Evolutionary conservation across 306 rosid species (phyloP).

Genomic region (Prunus padus): DNA sequence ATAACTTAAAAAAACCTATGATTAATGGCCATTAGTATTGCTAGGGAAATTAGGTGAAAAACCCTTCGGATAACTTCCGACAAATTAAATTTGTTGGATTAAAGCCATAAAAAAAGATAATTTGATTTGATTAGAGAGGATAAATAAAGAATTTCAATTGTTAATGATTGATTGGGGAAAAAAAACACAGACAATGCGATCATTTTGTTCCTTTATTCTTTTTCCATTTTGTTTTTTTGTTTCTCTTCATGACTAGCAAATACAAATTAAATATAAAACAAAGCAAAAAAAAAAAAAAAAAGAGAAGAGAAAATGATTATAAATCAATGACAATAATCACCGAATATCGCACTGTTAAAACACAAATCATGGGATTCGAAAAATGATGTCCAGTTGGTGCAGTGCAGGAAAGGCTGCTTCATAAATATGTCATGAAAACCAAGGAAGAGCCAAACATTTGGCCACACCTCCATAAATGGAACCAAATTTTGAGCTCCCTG

Average conservation of each 20-base stretch:
- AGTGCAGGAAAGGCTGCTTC: slow-evolving; percentile 45
- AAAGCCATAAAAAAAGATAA: slow-evolving; percentile 20
- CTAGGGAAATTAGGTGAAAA: slow-evolving; percentile 24
- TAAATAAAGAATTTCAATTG: slow-evolving; percentile 12
- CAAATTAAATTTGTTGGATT: slow-evolving; percentile 41
- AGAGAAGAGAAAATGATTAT: slow-evolving; percentile 43
- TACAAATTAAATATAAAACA: slow-evolving; percentile 13
- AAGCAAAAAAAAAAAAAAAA: neutral
- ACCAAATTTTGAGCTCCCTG: slow-evolving; percentile 8
- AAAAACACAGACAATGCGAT: slow-evolving; percentile 18
- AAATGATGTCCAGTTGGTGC: slow-evolving; percentile 70
- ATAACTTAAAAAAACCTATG: neutral
- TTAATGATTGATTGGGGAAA: slow-evolving; percentile 12
- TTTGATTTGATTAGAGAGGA: neutral
- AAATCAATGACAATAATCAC: slow-evolving; percentile 60
- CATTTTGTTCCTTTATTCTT: slow-evolving; percentile 24
- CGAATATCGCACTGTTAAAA: slow-evolving; percentile 45
- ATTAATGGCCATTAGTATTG: slow-evolving; percentile 30
- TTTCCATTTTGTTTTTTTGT: slow-evolving; percentile 28
- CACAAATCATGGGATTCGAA: slow-evolving; percentile 68
- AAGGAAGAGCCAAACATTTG: slow-evolving; percentile 9
- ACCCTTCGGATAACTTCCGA: slow-evolving; percentile 40
- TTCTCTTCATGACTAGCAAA: slow-evolving; percentile 33
- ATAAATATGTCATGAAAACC: slow-evolving; percentile 37
- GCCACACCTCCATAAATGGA: slow-evolving; percentile 17